Base-by-base conservation (phyloP, 495 filamentous ascomycete species). In the Poronia punctata region DNA sequence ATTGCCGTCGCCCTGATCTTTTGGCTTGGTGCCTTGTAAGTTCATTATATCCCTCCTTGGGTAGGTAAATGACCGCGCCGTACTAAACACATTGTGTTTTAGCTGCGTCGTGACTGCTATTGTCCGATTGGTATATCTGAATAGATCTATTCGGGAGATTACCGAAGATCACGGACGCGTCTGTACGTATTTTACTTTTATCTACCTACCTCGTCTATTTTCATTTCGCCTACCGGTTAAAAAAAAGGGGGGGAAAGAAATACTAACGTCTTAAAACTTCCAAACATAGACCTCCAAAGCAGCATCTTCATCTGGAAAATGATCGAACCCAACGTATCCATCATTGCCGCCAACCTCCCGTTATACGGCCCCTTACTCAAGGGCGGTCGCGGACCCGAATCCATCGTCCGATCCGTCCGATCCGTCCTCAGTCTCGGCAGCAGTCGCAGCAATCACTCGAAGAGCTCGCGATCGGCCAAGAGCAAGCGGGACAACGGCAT, bases 21-120 rank as follows among this genome's bases (percentile, higher is more conserved):
- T 45, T 57, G 47, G 54, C 41, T 57, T n/a, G 54, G 54, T 7
- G 47, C 43, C 12, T 57, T 57, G 53, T 53, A 38, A 45, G 50
- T 51, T 5, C n/a, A n/a, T n/a, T n/a, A 5, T 10, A 10, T n/a
- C 19, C 24, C 19, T 14, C 32, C 11, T 3, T 12, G n/a, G n/a
- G n/a, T n/a, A n/a, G n/a, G n/a, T n/a, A n/a, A 2, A 31, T 18
- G 9, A 14, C 18, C 4, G 17, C n/a, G 11, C 4, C 11, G 3
- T 40, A 12, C 38, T 40, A 15, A 40, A 5, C 16, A 24, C n/a
- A n/a, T 22, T 15, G 14, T 3, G 28, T 16, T 38, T 9, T 14
- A 56, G 53, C 36, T 53, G 50, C 33, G 37, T 19, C 19, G 29
- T 57, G 7, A 42, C 53, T 22, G 53, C 53, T 23, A 43, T 48